A percentile compares a stretch with the other conserved stretches of the same genome.
phyloP scores from a whole-genome alignment of 495 filamentous ascomycete species.

The Penicillium roqueforti region DNA sequence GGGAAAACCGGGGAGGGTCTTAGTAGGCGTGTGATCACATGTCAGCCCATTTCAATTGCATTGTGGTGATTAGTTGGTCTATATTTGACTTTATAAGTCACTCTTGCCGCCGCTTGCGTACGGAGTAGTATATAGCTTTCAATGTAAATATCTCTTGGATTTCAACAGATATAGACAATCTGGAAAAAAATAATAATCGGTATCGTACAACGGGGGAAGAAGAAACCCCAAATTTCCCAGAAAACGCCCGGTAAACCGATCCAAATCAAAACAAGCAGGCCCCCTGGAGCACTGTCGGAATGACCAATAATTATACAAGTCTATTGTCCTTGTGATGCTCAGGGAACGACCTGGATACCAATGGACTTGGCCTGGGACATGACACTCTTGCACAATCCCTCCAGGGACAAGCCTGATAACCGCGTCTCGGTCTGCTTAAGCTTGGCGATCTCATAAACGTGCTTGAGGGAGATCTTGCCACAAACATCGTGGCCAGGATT shows the following conservation, averaged over 20 bases:
- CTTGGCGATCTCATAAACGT: conserved; percentile 96
- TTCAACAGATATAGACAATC: conserved; percentile 11
- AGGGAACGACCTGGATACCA: conserved; percentile 77
- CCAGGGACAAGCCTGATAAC: conserved; percentile 71
- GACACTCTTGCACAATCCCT: conserved; percentile 79
- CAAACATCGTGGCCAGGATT: conserved; percentile 73
- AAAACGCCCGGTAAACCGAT: conserved; percentile 15
- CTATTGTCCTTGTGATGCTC: conserved; percentile 13
- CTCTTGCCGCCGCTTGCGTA: neutral
- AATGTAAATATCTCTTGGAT: neutral
- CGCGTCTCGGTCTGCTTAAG: conserved; percentile 87
- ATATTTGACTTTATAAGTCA: neutral
- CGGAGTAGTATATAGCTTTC: neutral
- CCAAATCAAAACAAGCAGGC: conserved; percentile 7
- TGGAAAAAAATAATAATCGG: conserved; percentile 10
- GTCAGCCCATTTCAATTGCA: neutral
- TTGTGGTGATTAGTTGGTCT: neutral
- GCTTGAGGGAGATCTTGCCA: conserved; percentile 85
- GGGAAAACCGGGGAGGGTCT: neutral
- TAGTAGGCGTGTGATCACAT: neutral
- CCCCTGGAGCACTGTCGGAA: conserved; percentile 2
- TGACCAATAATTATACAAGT: conserved; percentile 7
- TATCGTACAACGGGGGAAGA: conserved; percentile 20
- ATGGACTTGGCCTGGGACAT: conserved; percentile 85
- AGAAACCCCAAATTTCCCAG: conserved; percentile 1